Percentiles rank a stretch among this genome's conserved stretches.
phyloP scores from a whole-genome alignment of 371 early-diverging fungal genomes.

The Mortierella sp. region DNA sequence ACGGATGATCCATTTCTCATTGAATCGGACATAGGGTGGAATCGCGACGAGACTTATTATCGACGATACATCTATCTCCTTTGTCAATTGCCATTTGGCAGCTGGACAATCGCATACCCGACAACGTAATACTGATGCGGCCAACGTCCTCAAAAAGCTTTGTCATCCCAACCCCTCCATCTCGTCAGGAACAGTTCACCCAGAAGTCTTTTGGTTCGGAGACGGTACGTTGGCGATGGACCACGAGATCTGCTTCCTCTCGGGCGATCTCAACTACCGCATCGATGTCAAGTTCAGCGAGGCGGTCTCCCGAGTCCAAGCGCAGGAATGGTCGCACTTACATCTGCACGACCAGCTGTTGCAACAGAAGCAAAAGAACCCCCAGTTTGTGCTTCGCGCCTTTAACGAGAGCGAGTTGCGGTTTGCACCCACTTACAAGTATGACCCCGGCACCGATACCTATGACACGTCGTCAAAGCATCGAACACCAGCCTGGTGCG shows the following conservation, averaged over 20 bases:
- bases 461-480: conserved; percentile 89
- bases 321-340: conserved; percentile 57
- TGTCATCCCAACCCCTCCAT: conserved; percentile 46
- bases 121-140: conserved; percentile 83
- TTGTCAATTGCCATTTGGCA: conserved; percentile 90
- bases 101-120: conserved; percentile 84
- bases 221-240: conserved; percentile 81
- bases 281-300: conserved; percentile 76
- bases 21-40: conserved; percentile 70
- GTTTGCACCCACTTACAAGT: conserved; percentile 93
- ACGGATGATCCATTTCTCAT: background rate
- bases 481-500: conserved; percentile 90
- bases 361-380: conserved; percentile 65
- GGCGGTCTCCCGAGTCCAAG: conserved; percentile 65
- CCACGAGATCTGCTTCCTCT: conserved; percentile 82
- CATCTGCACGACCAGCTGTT: conserved; percentile 78
- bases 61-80: conserved; percentile 86
- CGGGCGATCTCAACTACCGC: conserved; percentile 91
- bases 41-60: conserved; percentile 82
- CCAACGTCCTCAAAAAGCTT: conserved; percentile 75
- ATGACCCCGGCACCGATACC: conserved; percentile 74
- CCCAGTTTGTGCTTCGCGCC: conserved; percentile 69
- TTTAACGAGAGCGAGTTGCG: conserved; percentile 76
- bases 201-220: conserved; percentile 63
- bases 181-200: conserved; percentile 37